Evolutionary conservation across 2,329 filamentous ascomycete species (phyloP).

Genomic region (Clonostachys chloroleuca): DNA sequence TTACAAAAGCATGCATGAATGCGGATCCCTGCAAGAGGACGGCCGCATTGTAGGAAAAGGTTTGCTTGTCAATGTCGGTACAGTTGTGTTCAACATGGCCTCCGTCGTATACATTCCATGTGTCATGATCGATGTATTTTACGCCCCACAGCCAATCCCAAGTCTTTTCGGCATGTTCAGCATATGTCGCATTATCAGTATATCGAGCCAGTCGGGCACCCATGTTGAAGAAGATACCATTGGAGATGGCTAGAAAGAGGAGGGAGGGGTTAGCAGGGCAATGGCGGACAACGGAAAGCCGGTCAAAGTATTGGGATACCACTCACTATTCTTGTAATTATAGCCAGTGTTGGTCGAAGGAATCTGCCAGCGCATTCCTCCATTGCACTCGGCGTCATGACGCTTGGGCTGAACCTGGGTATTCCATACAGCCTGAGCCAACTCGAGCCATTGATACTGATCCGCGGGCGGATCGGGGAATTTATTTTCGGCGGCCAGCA

Average conservation of each 20-base stretch:
- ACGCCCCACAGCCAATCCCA: constrained; percentile 58
- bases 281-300: too few relatives aligned
- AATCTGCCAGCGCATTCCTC: constrained; percentile 76
- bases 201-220: constrained; percentile 70
- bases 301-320: constrained; percentile 4
- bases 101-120: constrained; percentile 50
- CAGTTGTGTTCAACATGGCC: constrained; percentile 27
- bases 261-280: background rate
- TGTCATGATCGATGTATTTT: constrained; percentile 44
- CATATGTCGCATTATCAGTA: constrained; percentile 75
- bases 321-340: constrained; percentile 47
- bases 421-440: constrained; percentile 72
- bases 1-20: constrained; percentile 35
- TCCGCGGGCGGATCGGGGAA: constrained; percentile 58
- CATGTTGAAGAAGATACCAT: constrained; percentile 67
- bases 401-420: constrained; percentile 53
- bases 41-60: constrained; percentile 69
- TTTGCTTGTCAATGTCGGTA: constrained; percentile 45
- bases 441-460: constrained; percentile 64
- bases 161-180: constrained; percentile 66
- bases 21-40: constrained; percentile 58
- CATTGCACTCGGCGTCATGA: constrained; percentile 62
- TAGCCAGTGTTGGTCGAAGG: constrained; percentile 65
- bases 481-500: constrained; percentile 67
- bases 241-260: constrained; percentile 44